phyloP scores from a whole-genome alignment of 805 yeast species.

The Saccharomycopsis schoenii region DNA sequence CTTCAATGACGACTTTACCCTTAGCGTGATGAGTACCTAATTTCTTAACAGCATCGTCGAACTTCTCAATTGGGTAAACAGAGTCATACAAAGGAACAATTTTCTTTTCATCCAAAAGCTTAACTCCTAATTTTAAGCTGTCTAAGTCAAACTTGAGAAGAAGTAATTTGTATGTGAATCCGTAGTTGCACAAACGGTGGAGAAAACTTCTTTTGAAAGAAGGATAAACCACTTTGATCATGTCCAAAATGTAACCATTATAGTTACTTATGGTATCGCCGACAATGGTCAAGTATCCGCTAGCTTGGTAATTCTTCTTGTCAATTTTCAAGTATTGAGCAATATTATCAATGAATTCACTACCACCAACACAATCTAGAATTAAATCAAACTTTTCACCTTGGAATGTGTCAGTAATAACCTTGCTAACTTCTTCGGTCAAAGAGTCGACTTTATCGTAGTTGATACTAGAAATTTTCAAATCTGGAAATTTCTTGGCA shows the following conservation, averaged over 20 bases:
- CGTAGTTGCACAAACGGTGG: constrained; percentile 1
- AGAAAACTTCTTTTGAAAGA: not conserved
- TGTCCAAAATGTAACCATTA: constrained; percentile 22
- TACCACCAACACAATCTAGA: constrained; percentile 65
- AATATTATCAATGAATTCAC: constrained; percentile 31
- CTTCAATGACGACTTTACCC: constrained; percentile 50
- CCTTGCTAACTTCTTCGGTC: not conserved
- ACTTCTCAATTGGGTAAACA: constrained; percentile 45
- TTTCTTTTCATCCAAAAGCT: constrained; percentile 38
- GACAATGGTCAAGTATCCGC: constrained; percentile 42
- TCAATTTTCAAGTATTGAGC: constrained; percentile 6
- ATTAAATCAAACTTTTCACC: constrained; percentile 44
- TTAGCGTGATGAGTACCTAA: constrained; percentile 42
- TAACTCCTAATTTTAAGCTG: constrained; percentile 34
- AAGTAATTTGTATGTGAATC: not conserved
- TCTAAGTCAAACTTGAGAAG: constrained; percentile 7
- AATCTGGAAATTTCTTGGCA: constrained; percentile 18
- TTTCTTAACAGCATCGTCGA: constrained; percentile 41
- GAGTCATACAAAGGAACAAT: constrained; percentile 45
- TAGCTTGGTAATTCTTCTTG: constrained; percentile 28
- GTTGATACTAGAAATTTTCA: constrained; percentile 5
- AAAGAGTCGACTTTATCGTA: constrained; percentile 8
- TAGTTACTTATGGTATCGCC: constrained; percentile 50
- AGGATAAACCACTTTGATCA: not conserved
- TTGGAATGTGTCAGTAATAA: constrained; percentile 6